Evolutionary conservation across 805 yeast genomes (phyloP), one percentile per base, ranked within the genome.

Genomic region (Komagataella populi): DNA sequence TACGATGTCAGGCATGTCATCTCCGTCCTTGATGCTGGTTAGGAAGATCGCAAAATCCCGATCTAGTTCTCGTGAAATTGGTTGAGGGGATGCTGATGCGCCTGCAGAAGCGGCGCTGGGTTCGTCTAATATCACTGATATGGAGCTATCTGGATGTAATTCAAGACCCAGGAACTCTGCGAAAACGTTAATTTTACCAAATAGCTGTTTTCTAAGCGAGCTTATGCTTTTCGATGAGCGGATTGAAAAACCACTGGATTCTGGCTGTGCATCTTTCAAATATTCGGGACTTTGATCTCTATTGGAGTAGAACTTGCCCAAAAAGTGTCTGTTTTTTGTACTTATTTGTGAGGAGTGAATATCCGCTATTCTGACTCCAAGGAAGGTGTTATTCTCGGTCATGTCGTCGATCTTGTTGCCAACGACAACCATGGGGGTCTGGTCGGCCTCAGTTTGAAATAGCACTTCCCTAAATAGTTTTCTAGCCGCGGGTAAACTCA

Each of bases 391-490:
- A 54, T 52, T 30, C 14, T 30, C 39, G 14, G 39, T 6, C n/a
- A 30, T 5, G 1, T 30, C 39, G 39, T 64, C 68, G 2, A 56
- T 51, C 54, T 64, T 65, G 56, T 62, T 64, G 45, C 65, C 66
- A 1, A 66, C 47, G 2, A 64, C 55, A 54, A 64, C 48, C 20
- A 65, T 50, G 6, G 68, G 68, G 4, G 57, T 46, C 16, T 23
- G 16, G 6, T 48, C 50, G 2, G 45, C 46, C 1, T 49, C 24
- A 49, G 61, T 60, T 44, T 62, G 60, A 23, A 54, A 46, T 12
- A 49, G 39, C 14, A 65, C 17, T 16, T 60, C 62, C 23, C 55
- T 45, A 10, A 65, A 39, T 45, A 56, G 58, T 6, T 46, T 4
- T 46, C 56, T 56, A 1, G 67, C 52, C n/a, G 53, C 55, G 5